Percentiles rank a stretch among this genome's conserved stretches.
Evolutionary conservation across 768 basidiomycete species (phyloP).

Genomic region (Kwoniella sp.): DNA sequence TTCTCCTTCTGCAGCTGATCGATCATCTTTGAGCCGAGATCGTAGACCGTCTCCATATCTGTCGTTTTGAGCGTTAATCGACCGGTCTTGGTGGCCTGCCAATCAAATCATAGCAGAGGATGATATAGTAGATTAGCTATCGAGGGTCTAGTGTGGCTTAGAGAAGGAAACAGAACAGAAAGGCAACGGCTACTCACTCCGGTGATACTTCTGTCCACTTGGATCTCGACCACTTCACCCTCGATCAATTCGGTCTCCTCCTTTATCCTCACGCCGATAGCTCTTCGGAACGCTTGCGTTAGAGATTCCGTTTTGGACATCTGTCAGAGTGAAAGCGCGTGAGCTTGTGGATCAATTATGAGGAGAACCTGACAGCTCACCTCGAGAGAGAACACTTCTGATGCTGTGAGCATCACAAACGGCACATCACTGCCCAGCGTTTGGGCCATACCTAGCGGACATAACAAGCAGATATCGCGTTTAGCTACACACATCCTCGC

Average conservation of each 20-base stretch:
- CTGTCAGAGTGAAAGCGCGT: slow-evolving; percentile 48
- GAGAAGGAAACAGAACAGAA: too few relatives aligned
- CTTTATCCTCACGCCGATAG: slow-evolving; percentile 95
- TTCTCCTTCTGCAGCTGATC: slow-evolving; percentile 97
- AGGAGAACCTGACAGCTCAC: slow-evolving; percentile 32
- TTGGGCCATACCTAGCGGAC: slow-evolving; percentile 92
- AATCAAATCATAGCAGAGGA: not conserved
- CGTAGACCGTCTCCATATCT: slow-evolving; percentile 99
- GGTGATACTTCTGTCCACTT: slow-evolving; percentile 94
- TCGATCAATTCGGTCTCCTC: slow-evolving; percentile 97
- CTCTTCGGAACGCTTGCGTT: slow-evolving; percentile 91
- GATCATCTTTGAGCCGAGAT: slow-evolving; percentile 98
- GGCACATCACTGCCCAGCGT: slow-evolving; percentile 91
- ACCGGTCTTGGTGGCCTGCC: slow-evolving; percentile 92
- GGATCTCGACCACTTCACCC: slow-evolving; percentile 97
- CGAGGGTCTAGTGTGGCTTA: too few relatives aligned
- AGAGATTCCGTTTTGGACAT: slow-evolving; percentile 99
- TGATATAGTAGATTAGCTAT: not conserved
- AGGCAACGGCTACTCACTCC: slow-evolving; percentile 65
- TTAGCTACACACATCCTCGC: not conserved
- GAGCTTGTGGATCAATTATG: not conserved
- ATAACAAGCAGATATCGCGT: not conserved
- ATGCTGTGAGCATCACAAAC: slow-evolving; percentile 95
- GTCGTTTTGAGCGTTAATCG: slow-evolving; percentile 97
- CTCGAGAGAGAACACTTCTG: slow-evolving; percentile 93